Percentiles rank a stretch among this genome's conserved stretches.
Conservation (phyloP, 345 rosid genomes). For the Bretschneidera sinensis region DNA sequence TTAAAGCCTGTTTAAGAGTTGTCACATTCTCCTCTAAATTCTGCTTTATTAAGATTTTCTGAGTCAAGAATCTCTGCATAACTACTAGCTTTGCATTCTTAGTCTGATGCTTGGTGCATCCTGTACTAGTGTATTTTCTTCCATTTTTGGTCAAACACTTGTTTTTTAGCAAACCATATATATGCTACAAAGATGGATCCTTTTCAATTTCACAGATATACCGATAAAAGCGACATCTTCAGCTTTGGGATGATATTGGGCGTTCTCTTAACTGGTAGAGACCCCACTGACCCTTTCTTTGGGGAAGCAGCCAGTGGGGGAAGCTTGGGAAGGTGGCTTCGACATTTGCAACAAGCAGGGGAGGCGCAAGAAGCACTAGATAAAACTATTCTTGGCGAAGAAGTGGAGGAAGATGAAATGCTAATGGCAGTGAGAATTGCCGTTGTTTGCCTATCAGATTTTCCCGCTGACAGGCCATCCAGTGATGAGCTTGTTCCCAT, state of each 20-base stretch:
- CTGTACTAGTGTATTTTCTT: no score
- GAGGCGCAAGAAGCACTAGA: slow-evolving; percentile 83
- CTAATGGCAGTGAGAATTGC: slow-evolving; percentile 91
- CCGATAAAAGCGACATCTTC: slow-evolving; percentile 82
- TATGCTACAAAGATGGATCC: no score
- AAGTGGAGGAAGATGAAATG: slow-evolving; percentile 96
- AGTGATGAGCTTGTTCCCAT: slow-evolving; percentile 90
- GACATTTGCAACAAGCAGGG: slow-evolving; percentile 79
- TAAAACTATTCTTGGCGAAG: slow-evolving; percentile 79
- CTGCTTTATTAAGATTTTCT: no score
- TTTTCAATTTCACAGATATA: slow-evolving; percentile 47
- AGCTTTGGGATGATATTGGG: slow-evolving; percentile 95
- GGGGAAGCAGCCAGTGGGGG: slow-evolving; percentile 55
- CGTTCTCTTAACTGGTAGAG: slow-evolving; percentile 75
- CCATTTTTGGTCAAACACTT: no score
- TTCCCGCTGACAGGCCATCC: slow-evolving; percentile 85
- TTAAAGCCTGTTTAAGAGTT: no score
- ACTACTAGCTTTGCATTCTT: no score
- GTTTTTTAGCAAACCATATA: no score
- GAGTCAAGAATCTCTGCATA: no score
- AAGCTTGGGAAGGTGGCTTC: slow-evolving; percentile 76
- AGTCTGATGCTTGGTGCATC: no score
- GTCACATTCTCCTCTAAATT: no score
- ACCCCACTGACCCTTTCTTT: slow-evolving; percentile 63
- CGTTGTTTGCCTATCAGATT: slow-evolving; percentile 79